Evolutionary conservation across 495 filamentous ascomycete species (phyloP).

Genomic region (Poronia punctata): DNA sequence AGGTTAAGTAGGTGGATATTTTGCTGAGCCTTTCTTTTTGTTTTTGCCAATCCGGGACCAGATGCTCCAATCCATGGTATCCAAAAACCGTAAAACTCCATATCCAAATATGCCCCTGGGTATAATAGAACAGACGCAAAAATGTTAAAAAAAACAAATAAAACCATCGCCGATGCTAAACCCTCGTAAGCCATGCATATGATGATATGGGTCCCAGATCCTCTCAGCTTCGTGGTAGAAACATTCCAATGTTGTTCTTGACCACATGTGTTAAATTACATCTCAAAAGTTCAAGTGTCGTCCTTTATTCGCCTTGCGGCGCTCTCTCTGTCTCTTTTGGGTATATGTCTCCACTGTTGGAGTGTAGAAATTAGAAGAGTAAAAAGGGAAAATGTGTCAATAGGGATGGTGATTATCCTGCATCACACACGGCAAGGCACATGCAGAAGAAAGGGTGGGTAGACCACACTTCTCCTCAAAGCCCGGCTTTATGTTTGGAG

Average conservation of each 20-base stretch:
- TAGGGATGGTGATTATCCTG: conserved; percentile 22
- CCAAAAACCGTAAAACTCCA: no score
- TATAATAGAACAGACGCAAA: conserved; percentile 25
- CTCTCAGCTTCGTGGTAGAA: conserved; percentile 15
- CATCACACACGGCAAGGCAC: conserved; percentile 19
- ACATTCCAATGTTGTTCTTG: no score
- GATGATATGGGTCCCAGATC: conserved; percentile 25
- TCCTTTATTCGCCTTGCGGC: conserved; percentile 30
- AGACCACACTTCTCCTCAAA: conserved; percentile 26
- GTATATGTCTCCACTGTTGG: conserved; percentile 12
- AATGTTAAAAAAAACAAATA: conserved; percentile 12
- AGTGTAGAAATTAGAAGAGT: conserved; percentile 6
- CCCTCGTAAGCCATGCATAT: conserved; percentile 27
- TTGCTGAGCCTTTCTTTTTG: conserved; percentile 17
- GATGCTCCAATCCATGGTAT: conserved; percentile 6
- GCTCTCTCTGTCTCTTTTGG: conserved; percentile 26
- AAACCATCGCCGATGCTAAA: conserved; percentile 15
- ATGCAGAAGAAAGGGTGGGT: conserved; percentile 25
- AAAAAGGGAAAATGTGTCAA: conserved; percentile 12
- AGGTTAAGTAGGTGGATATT: no score
- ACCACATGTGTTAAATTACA: conserved; percentile 18
- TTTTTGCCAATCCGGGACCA: conserved; percentile 5
- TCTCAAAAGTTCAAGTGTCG: conserved; percentile 25
- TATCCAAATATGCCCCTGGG: conserved; percentile 26
- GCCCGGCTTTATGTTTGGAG: conserved; percentile 32